Base-by-base conservation (phyloP, 2,329 filamentous ascomycete genomes). In the Alternaria sp. region DNA sequence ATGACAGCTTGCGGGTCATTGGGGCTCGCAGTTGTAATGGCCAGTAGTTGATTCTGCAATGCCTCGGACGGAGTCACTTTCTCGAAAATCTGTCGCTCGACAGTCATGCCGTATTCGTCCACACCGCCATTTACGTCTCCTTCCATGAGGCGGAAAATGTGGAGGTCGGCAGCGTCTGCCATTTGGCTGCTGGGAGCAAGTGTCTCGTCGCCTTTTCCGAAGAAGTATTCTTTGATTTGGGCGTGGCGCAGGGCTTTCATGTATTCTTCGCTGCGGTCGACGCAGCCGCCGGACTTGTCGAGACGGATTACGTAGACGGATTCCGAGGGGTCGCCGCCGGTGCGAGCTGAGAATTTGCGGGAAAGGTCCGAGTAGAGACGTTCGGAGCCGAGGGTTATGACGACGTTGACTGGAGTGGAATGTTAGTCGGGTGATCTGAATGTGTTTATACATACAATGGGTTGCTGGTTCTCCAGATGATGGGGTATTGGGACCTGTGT, bases 181-280 rank as follows among this genome's bases (percentile, higher is more conserved):
- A 90, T 90, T 70, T 96, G 92, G 6, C 92, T 96, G 69, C 93
- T 90, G 0, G 95, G 95, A 44, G 91, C 95, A 2, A 99, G 82
- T 57, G 90, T 86, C 61, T 87, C 88, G 1, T 85, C 70, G 50
- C 73, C 73, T 62, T 91, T 90, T 9, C 95, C 95, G 74, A 97
- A 99, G 80, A 99, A 99, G 78, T 99, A 99, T 68, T 93, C 90
- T 66, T 90, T 90, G 51, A 97, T 93, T 50, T 90, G 86, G 0
- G 90, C 86, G 70, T 96, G 91, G 42, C 90, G 86, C 5, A 86
- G 80, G 14, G 87, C 84, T 69, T 91, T 90, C 83, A 93, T 87
- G 75, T 92, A 96, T 0, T 80, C 74, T 36, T 89, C 86, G 63
- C 93, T 90, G 46, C 92, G 85, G 70, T 91, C 87, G 1, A 91